A percentile compares a stretch with the other conserved stretches of the same genome.
phyloP scores from a whole-genome alignment of 1,139 yeast genomes.

The Candida dubliniensis region DNA sequence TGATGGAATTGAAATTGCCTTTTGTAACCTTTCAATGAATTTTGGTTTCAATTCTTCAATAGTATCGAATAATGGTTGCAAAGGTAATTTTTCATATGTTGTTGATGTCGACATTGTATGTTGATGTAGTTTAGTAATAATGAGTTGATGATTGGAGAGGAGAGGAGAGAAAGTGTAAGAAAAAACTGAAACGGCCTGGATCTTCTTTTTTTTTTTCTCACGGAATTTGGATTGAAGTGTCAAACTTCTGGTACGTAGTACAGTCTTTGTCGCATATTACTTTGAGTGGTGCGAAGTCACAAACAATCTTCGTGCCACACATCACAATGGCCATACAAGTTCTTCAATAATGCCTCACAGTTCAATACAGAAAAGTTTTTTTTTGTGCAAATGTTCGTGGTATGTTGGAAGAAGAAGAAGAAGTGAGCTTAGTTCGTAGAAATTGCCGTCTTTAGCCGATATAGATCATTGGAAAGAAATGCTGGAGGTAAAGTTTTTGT shows the following conservation, averaged over 20 bases:
- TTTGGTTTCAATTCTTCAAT: conserved; percentile 71
- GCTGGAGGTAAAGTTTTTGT: too few species aligned
- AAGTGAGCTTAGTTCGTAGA: too few species aligned
- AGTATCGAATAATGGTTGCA: conserved; percentile 52
- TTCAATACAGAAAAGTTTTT: background rate
- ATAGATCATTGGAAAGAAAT: too few species aligned
- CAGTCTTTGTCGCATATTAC: too few species aligned
- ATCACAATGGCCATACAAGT: background rate
- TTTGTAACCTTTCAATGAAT: conserved; percentile 65
- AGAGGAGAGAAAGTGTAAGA: background rate
- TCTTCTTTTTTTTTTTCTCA: background rate
- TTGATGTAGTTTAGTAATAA: background rate
- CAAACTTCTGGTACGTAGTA: too few species aligned
- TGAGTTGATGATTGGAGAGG: background rate
- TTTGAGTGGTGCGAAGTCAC: too few species aligned
- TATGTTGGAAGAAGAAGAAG: too few species aligned
- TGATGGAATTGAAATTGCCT: conserved; percentile 91
- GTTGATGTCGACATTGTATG: conserved; percentile 4
- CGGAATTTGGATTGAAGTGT: too few species aligned
- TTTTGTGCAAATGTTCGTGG: too few species aligned
- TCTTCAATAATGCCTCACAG: background rate
- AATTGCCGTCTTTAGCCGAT: too few species aligned
- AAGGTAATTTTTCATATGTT: conserved; percentile 40
- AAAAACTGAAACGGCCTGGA: background rate
- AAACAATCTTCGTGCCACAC: background rate